Conservation (phyloP, 441 rosid genomes). For the Gossypium davidsonii region DNA sequence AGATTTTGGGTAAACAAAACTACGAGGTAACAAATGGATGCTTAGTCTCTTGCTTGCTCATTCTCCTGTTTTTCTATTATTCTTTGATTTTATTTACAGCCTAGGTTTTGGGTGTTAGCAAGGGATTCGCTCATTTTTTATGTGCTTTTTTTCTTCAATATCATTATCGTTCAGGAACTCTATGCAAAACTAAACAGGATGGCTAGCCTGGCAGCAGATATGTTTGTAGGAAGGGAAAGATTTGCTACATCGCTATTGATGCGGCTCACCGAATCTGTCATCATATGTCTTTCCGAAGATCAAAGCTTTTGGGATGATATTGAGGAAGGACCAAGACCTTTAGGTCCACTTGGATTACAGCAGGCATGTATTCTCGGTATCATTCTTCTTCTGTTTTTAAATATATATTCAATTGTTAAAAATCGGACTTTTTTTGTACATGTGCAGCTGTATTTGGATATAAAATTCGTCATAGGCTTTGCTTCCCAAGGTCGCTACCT, state of each 20-base stretch:
- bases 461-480: constrained; percentile 88
- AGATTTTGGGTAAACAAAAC: background rate
- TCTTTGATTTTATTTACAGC: background rate
- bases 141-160: background rate
- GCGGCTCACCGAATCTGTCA: constrained; percentile 93
- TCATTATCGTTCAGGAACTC: constrained; percentile 60
- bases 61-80: background rate
- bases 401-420: constrained; percentile 5
- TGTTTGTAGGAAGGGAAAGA: constrained; percentile 96
- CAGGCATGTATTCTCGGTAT: constrained; percentile 45
- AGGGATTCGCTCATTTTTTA: background rate
- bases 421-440: background rate
- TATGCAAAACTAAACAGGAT: constrained; percentile 68
- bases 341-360: constrained; percentile 87
- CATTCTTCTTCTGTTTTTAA: constrained; percentile 5
- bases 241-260: constrained; percentile 83
- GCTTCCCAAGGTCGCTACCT: constrained; percentile 96
- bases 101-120: background rate
- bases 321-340: constrained; percentile 84
- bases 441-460: constrained; percentile 83
- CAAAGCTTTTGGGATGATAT: constrained; percentile 98
- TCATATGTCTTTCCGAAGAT: constrained; percentile 92
- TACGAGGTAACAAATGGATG: background rate
- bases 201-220: constrained; percentile 85
- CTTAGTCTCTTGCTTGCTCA: background rate